Evolutionary conservation across 208 protist genomes (phyloP), one percentile per base, ranked within the genome.

Genomic region (Leishmania amazonensis): DNA sequence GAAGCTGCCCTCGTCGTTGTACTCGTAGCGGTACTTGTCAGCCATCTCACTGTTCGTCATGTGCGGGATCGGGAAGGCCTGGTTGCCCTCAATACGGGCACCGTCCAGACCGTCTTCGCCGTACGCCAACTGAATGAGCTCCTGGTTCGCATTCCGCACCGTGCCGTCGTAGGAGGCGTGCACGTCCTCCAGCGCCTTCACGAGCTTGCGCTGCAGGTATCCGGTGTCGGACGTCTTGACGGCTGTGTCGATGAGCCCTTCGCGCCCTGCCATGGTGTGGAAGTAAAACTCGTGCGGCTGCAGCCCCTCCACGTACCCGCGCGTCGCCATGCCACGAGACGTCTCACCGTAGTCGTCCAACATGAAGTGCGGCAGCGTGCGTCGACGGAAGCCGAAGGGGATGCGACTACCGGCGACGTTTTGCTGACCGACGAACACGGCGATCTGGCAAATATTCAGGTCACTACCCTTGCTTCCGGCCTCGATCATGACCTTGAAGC

Each of bases 211-310:
- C 88, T 99, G 98, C 81, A 99, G 92, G 86, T 98, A 98, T 21
- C 98, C 92, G 35, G 99, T 99, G 81, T 99, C 98, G 40, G 99
- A 95, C 3, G 99, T 99, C 92, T 99, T 99, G 51, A 99, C 98
- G 53, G 99, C 99, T 24, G 99, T 99, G 90, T 99, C 99, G 89
- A 99, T 99, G 3, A 99, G 89, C 85, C 99, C 99, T 88, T 99
- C 98, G 58, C 98, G 88, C 15, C 99, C 99, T 74, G 99, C 99
- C 99, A 99, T 99, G 45, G 99, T 99, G 88, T 99, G 99, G 91
- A 99, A 99, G 94, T 99, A 99, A 83, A 99, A 99, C 91, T 99
- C 99, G 84, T 97, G 91, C 47, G 99, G 99, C 42, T 98, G 99
- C 40, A 99, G 91, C 28, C 99, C 99, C 64, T 96, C 87, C 11